These are phyloP conservation scores for Aeschynomene evenia DNA, from an alignment of 306 rosid genomes.

Conservation along the genomic window DNA sequence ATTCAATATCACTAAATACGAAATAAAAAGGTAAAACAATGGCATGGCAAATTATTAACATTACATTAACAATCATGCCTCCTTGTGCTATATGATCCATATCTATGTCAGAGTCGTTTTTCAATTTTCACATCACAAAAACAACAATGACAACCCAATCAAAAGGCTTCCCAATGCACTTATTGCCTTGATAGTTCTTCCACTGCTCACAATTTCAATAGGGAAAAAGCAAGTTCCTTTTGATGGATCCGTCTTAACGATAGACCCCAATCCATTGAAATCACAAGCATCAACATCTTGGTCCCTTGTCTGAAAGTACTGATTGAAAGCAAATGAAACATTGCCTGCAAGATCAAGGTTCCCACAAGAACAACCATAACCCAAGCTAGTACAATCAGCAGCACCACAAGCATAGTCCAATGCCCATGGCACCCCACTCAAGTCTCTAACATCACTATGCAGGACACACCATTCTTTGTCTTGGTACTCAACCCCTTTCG, in stretches of 20 bases:
- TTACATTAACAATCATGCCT: neutral
- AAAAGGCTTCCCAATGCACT: neutral
- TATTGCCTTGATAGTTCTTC: conserved; percentile 24
- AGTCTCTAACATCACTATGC: conserved; percentile 4
- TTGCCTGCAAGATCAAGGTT: conserved; percentile 29
- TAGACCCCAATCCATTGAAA: conserved; percentile 45
- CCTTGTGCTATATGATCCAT: neutral
- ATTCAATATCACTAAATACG: no score
- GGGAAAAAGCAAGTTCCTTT: conserved; percentile 52
- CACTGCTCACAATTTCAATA: conserved; percentile 43
- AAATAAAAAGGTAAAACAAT: neutral
- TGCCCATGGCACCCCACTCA: neutral
- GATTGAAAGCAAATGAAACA: conserved; percentile 68
- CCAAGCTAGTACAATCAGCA: conserved; percentile 65
- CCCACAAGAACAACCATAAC: conserved; percentile 43
- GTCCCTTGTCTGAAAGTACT: conserved; percentile 56
- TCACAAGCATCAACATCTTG: conserved; percentile 61
- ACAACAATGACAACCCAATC: conserved; percentile 29
- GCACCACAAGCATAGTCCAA: conserved; percentile 51
- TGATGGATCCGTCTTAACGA: conserved; percentile 51
- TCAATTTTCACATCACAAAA: neutral
- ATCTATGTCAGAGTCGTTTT: neutral
- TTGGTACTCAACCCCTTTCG: conserved; percentile 58
- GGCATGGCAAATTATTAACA: neutral
- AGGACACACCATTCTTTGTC: conserved; percentile 62